phyloP scores from a whole-genome alignment of 2,329 filamentous ascomycete species.

The Tolypocladium tundrense region DNA sequence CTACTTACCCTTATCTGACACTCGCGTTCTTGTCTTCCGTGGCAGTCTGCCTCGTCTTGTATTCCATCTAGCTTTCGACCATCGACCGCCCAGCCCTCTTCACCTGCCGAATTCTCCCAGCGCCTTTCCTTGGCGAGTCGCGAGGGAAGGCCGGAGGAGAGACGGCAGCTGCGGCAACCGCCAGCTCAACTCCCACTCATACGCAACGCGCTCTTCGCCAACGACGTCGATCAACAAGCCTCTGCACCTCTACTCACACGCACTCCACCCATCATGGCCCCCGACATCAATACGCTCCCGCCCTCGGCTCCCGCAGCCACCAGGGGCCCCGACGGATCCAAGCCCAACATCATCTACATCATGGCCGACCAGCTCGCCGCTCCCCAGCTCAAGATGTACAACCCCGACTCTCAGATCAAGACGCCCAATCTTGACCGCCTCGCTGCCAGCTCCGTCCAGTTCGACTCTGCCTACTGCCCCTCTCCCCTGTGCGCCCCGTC shows the following conservation, averaged over 20 bases:
- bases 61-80: conserved; percentile 2
- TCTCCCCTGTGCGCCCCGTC: conserved; percentile 87
- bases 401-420: conserved; percentile 78
- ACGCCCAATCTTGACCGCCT: conserved; percentile 83
- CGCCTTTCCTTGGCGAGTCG: neutral
- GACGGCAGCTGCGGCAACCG: neutral
- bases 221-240: neutral
- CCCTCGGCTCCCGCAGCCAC: conserved; percentile 32
- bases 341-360: conserved; percentile 56
- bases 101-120: neutral
- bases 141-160: neutral
- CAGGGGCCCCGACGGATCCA: conserved; percentile 13
- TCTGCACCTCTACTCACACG: neutral
- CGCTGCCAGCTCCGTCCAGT: conserved; percentile 73
- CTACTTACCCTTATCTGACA: conserved; percentile 12
- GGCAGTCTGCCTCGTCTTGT: conserved; percentile 4
- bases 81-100: neutral
- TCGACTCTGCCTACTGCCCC: conserved; percentile 90
- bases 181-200: neutral
- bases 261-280: conserved; percentile 43
- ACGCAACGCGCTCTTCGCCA: neutral
- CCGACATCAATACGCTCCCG: conserved; percentile 64
- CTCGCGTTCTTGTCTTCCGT: conserved; percentile 7
- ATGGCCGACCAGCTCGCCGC: conserved; percentile 95
- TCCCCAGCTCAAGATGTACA: conserved; percentile 85